Percentiles rank a stretch among this genome's conserved stretches.
Conservation (phyloP, 1,284 basidiomycete genomes). For the Marasmius oreades region DNA sequence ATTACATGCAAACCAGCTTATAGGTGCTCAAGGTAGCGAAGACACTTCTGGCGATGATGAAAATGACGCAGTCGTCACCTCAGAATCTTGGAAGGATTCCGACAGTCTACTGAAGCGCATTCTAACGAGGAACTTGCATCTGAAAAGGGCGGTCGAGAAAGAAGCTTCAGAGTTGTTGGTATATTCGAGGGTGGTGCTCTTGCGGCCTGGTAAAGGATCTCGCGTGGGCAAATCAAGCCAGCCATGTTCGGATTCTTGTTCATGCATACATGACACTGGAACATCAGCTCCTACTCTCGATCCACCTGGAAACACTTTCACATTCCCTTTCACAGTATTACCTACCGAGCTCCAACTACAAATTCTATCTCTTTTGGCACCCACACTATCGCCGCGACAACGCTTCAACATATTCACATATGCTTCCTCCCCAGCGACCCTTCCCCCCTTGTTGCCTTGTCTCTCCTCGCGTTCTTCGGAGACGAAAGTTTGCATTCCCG, state of each 20-base stretch:
- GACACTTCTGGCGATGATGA: conserved; percentile 26
- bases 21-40: conserved; percentile 15
- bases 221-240: not conserved
- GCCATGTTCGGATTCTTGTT: conserved; percentile 12
- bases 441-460: conserved; percentile 45
- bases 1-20: conserved; percentile 44
- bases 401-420: conserved; percentile 52
- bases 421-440: conserved; percentile 48
- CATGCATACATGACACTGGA: conserved; percentile 4
- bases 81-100: conserved; percentile 32
- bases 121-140: conserved; percentile 44
- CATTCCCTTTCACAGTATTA: conserved; percentile 39
- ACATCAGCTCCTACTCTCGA: not conserved
- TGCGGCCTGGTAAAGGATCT: conserved; percentile 24
- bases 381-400: conserved; percentile 54
- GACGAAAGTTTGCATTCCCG: conserved; percentile 28
- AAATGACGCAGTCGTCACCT: conserved; percentile 7
- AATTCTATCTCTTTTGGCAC: conserved; percentile 56
- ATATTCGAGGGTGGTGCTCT: conserved; percentile 47
- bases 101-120: conserved; percentile 36
- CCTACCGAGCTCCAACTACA: conserved; percentile 60
- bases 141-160: conserved; percentile 41
- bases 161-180: conserved; percentile 52
- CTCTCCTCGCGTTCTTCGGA: conserved; percentile 28
- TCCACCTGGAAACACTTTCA: not conserved